Percentiles rank a stretch among this genome's conserved stretches.
These are phyloP conservation scores for Phaeosphaeria sp. DNA, from an alignment of 2,329 filamentous ascomycete species.

Conservation along the genomic window DNA sequence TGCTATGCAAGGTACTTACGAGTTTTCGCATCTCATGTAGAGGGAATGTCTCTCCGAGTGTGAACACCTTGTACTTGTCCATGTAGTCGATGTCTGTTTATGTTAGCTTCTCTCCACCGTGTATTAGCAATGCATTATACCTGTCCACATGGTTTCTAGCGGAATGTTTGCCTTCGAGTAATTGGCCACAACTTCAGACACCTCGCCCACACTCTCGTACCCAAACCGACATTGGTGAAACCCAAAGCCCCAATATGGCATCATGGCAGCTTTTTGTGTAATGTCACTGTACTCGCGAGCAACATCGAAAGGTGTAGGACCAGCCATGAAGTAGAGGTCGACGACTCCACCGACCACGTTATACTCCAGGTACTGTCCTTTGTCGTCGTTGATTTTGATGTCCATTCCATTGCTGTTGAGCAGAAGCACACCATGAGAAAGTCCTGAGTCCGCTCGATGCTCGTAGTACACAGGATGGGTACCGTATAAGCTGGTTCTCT, in stretches of 20 bases:
- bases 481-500: slow-evolving; percentile 72
- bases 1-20: slow-evolving; percentile 68
- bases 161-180: slow-evolving; percentile 70
- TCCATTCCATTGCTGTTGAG: slow-evolving; percentile 65
- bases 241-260: slow-evolving; percentile 60
- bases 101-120: slow-evolving; percentile 6
- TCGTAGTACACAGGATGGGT: slow-evolving; percentile 78
- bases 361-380: slow-evolving; percentile 76
- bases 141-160: slow-evolving; percentile 75
- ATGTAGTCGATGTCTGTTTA: slow-evolving; percentile 71
- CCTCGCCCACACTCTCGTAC: slow-evolving; percentile 63
- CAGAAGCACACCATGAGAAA: slow-evolving; percentile 44
- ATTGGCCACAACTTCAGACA: slow-evolving; percentile 71
- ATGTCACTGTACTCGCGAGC: slow-evolving; percentile 57
- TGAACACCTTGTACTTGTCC: slow-evolving; percentile 65
- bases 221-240: slow-evolving; percentile 60
- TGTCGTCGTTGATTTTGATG: slow-evolving; percentile 72
- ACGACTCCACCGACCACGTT: slow-evolving; percentile 79
- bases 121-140: slow-evolving; percentile 54
- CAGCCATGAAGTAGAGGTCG: slow-evolving; percentile 64
- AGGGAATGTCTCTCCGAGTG: slow-evolving; percentile 68
- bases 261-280: slow-evolving; percentile 54
- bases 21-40: slow-evolving; percentile 67
- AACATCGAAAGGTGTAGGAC: slow-evolving; percentile 55
- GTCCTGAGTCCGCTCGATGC: slow-evolving; percentile 59